Base-by-base conservation (phyloP, 2,329 filamentous ascomycete species). In the Nigrospora oryzae region DNA sequence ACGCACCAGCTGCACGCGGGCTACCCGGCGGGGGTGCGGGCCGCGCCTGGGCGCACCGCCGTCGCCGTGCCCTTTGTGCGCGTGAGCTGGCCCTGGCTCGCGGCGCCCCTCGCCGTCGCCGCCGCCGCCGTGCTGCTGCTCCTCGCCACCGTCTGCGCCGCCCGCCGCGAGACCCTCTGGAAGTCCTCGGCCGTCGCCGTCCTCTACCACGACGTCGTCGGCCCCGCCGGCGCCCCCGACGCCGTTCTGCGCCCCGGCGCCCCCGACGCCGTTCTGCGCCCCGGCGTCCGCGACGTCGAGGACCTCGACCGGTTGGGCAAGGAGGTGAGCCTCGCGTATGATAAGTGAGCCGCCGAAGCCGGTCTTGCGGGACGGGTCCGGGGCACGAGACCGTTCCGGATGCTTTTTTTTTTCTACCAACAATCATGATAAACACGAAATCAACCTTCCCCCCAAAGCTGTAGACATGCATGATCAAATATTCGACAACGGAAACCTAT, bases 1-100 rank as follows among this genome's bases (percentile, higher is more conserved):
- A 53, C 51, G 16, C 36, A 51, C 31, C 42, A 52, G 23, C 47
- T 49, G 6, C 23, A 28, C 5, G 23, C 23, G 8, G 19, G 19
- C 19, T 23, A 23, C 6, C 19, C 19, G 19, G 4, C 23, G 23
- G 23, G 23, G 5, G 28, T 13, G 11, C 28, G 23, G 23, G 6
- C n/a, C 11, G 28, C 28, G 11, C 7, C 5, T 5, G 38, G 38
- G 3, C 12, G 33, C 15, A 32, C 28, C 28, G 28, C 33, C n/a
- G 38, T 40, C 28, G 3, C 38, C 19, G 38, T 40, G 28, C 31
- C 38, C 6, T 13, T 40, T 8, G 38, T 40, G n/a, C 30, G 28
- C n/a, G 38, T 40, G 14, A 4, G 23, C 23, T 16, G 33, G 38
- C n/a, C 33, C 28, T 40, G 38, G 38, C 38, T 40, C 11, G 14